phyloP scores from a whole-genome alignment of 352 stramenopile species.

The Plasmopara muralis region DNA sequence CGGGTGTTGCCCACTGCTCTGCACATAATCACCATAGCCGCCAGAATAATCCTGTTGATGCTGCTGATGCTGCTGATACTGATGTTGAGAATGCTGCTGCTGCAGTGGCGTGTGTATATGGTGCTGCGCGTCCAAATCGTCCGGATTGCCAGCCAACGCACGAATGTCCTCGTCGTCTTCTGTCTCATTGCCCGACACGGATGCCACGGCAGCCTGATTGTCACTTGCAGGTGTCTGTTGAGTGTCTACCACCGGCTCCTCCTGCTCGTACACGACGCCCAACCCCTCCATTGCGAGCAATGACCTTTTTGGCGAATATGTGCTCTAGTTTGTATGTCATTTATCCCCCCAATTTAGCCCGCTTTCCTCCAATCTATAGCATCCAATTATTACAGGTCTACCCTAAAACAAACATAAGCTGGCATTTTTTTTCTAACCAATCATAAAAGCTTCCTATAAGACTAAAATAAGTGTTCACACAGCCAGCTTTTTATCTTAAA shows the following conservation, averaged over 20 bases:
- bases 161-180: constrained; percentile 72
- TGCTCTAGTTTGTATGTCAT: constrained; percentile 4
- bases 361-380: constrained; percentile 15
- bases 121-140: constrained; percentile 30
- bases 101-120: constrained; percentile 14
- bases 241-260: constrained; percentile 39
- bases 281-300: constrained; percentile 50
- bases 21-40: constrained; percentile 24
- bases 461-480: neutral
- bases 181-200: constrained; percentile 6
- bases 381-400: constrained; percentile 1
- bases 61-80: constrained; percentile 22
- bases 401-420: neutral
- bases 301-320: constrained; percentile 20
- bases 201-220: constrained; percentile 3
- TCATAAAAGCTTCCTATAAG: neutral
- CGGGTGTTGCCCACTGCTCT: constrained; percentile 33
- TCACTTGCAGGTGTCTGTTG: constrained; percentile 8
- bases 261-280: constrained; percentile 71
- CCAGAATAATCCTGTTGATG: constrained; percentile 12
- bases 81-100: constrained; percentile 20
- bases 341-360: constrained; percentile 9
- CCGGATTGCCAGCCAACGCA: constrained; percentile 51
- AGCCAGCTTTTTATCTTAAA: neutral
- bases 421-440: constrained; percentile 2